Base-by-base conservation (phyloP, 2,329 filamentous ascomycete species). In the Domatiomyces globalis region DNA sequence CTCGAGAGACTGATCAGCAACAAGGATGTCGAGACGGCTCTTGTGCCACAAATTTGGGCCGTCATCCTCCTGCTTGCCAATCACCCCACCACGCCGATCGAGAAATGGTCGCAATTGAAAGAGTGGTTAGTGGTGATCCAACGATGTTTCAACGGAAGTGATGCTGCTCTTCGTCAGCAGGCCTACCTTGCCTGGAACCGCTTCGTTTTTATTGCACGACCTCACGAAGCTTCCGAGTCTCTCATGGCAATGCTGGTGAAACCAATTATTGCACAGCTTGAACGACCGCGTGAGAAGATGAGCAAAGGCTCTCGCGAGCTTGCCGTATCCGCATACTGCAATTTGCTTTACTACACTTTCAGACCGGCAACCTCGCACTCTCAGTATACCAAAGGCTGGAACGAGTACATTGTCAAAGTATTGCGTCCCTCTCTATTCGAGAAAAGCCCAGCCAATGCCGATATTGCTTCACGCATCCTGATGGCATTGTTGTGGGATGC, bases 21-120 rank as follows among this genome's bases (percentile, higher is more conserved):
- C 22, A 77, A 80, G 56, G 76, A 80, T 10, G 12, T 8, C 9
- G 76, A 79, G 19, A 79, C 78, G 8, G 66, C 74, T 0, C 73
- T 79, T 42, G 88, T 94, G 0, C 89, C 92, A 5, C 85, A 88
- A 58, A 86, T 96, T 19, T 96, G 90, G 90, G 84, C 85, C 53
- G 78, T 87, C 36, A 73, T 94, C 2, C 79, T 90, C 5, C 74
- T 95, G 1, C 80, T 95, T 51, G 72, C 95, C 46, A 80, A 84
- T 49, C 72, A 67, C 55, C 69, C 80, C 69, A 67, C 80, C 65
- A 57, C 73, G 72, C 62, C 80, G 71, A 57, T 81, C 64, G 69
- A 77, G 22, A 66, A 71, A 39, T 96, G 90, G 85, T 74, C 82
- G 29, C 79, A 84, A 61, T 80, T 87, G 56, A 77, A 74, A 25